These are phyloP conservation scores for Helianthus tuberosus DNA, from an alignment of 129 eudicot genomes.

Conservation along the genomic window DNA sequence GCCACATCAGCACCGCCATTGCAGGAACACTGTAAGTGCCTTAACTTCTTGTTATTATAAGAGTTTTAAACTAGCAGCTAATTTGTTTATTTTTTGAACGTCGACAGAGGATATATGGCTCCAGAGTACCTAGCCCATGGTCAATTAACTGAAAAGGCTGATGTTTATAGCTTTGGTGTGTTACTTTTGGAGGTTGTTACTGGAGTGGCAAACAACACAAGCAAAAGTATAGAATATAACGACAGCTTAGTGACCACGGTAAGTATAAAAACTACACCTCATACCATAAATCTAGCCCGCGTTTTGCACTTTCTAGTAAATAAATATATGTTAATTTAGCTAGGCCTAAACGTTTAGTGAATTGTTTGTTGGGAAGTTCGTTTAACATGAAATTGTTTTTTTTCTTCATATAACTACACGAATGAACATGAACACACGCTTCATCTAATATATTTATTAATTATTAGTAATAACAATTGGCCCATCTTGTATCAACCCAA, in stretches of 20 bases:
- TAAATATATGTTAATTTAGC: too few relatives aligned
- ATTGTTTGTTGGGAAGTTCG: too few relatives aligned
- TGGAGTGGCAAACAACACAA: conserved; percentile 58
- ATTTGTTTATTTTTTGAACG: not conserved
- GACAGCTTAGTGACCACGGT: conserved; percentile 57
- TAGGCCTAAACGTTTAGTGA: too few relatives aligned
- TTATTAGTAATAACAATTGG: too few relatives aligned
- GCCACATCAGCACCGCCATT: conserved; percentile 20
- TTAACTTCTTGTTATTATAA: not conserved
- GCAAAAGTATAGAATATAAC: conserved; percentile 43
- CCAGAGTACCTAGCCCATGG: conserved; percentile 79
- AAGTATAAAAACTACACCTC: conserved; percentile 24
- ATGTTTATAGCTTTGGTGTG: conserved; percentile 78
- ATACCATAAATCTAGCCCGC: too few relatives aligned
- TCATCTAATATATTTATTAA: too few relatives aligned
- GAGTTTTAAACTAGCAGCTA: not conserved
- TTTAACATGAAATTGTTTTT: too few relatives aligned
- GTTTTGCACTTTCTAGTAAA: too few relatives aligned
- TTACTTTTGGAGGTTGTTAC: conserved; percentile 65
- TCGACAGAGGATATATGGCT: conserved; percentile 65
- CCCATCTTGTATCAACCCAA: too few relatives aligned
- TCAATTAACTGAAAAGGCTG: conserved; percentile 63
- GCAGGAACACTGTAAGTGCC: conserved; percentile 26
- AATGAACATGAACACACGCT: too few relatives aligned
- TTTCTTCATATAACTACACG: too few relatives aligned